Evolutionary conservation across 345 rosid genomes (phyloP).

Genomic region (Eucalyptus shirleyi): DNA sequence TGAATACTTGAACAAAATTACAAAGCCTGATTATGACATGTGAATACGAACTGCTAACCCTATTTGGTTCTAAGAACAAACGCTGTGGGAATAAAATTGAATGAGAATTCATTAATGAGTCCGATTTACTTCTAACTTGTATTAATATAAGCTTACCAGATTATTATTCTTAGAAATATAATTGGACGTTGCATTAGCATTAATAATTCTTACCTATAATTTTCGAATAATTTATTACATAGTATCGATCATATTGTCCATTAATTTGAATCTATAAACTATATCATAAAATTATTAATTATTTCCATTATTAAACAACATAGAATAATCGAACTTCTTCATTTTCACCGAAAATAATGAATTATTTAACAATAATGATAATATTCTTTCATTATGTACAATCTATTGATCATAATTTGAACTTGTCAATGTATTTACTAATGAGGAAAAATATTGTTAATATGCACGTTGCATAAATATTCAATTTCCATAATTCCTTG

Average conservation of each 20-base stretch:
- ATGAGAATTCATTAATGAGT: background rate
- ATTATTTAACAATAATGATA: background rate
- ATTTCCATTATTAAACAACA: background rate
- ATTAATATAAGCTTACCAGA: background rate
- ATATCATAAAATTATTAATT: background rate
- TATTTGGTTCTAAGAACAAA: background rate
- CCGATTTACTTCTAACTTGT: background rate
- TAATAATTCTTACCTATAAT: background rate
- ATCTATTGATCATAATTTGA: background rate
- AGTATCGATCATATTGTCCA: background rate
- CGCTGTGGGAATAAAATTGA: background rate
- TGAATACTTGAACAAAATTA: background rate
- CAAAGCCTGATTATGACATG: background rate
- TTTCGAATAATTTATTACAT: background rate
- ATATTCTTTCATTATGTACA: background rate
- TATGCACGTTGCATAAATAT: background rate
- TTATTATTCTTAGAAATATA: background rate
- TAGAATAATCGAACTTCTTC: background rate
- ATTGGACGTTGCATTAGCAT: rapidly evolving
- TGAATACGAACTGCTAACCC: background rate
- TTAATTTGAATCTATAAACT: background rate
- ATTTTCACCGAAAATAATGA: background rate
- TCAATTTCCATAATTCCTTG: background rate
- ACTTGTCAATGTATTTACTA: background rate
- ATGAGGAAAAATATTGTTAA: background rate